Percentiles rank a stretch among this genome's conserved stretches.
Conservation (phyloP, 768 basidiomycete genomes). For the Strobilomyces echinocephalus region DNA sequence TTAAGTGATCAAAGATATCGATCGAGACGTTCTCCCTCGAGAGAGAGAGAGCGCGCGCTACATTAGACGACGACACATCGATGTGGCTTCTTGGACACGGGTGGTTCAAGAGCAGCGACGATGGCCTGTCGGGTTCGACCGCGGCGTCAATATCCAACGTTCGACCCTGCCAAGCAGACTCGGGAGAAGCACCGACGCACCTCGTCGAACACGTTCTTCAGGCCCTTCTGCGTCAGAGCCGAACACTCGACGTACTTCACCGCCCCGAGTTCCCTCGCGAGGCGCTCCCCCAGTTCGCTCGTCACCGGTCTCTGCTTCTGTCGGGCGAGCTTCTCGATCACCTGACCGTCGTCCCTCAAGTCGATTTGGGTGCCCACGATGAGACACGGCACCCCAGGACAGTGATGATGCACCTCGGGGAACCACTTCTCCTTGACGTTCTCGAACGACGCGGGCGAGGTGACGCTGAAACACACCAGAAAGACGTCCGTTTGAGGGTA, state of each 20-base stretch:
- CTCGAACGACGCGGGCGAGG: slow-evolving; percentile 96
- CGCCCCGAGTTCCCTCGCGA: slow-evolving; percentile 95
- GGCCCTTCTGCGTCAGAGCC: slow-evolving; percentile 96
- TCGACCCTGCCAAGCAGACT: too few species aligned
- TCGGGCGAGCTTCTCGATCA: slow-evolving; percentile 90
- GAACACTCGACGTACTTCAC: slow-evolving; percentile 99
- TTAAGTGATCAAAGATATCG: slow-evolving; percentile 33
- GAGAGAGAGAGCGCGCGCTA: slow-evolving; percentile 13
- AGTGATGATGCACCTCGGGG: slow-evolving; percentile 99
- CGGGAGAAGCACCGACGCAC: slow-evolving; percentile 41
- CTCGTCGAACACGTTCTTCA: slow-evolving; percentile 99
- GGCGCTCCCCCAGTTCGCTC: slow-evolving; percentile 83
- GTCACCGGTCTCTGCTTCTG: slow-evolving; percentile 95
- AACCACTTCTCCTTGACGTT: slow-evolving; percentile 99
- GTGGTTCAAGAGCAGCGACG: slow-evolving; percentile 96
- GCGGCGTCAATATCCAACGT: slow-evolving; percentile 5
- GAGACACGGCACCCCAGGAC: slow-evolving; percentile 97
- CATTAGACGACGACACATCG: slow-evolving; percentile 84
- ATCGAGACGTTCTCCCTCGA: slow-evolving; percentile 23
- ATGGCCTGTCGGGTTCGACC: slow-evolving; percentile 57
- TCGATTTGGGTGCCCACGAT: slow-evolving; percentile 99
- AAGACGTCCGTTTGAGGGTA: slow-evolving; percentile 99
- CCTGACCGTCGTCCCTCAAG: slow-evolving; percentile 87
- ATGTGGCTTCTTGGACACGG: slow-evolving; percentile 75
- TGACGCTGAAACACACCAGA: slow-evolving; percentile 98